Base-by-base conservation (phyloP, 2,329 filamentous ascomycete genomes). In the Penicillium brevicompactum region DNA sequence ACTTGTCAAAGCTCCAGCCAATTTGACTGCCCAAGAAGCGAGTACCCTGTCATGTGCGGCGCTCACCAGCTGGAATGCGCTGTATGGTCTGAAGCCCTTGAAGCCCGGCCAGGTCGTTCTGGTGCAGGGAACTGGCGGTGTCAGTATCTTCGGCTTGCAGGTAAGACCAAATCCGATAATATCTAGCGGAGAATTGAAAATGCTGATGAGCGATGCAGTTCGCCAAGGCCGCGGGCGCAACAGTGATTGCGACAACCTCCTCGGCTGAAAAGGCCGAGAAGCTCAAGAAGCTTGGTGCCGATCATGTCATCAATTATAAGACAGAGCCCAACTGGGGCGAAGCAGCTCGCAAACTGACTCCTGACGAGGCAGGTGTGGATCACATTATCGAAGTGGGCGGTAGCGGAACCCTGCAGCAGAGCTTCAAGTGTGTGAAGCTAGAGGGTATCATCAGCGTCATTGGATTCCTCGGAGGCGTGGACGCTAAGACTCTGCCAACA, bases 381-480 rank as follows among this genome's bases (percentile, higher is more conserved):
- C 78, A 86, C 57, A 74, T 90, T 38, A 65, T 88, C 38, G 87
- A 90, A 63, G 82, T 89, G n/a, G 87, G 84, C 11, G 87, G 87
- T 0, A 77, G 83, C 0, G 79, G 77, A n/a, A 88, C 86, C 0
- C 78, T 89, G 59, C 63, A 74, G 3, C 78, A 87, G 66, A 80
- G 78, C 2, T 71, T 87, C 40, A 80, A 80, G 59, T 80, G 81
- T 1, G 73, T 85, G 54, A 76, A 75, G 49, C 77, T 79, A 30
- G 84, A 85, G 59, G 84, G 83, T 32, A 71, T 84, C 13, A 82
- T 83, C 60, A 77, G 69, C 55, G 78, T 85, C 54, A 84, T 85
- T 53, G 84, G 84, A 2, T 84, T 85, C 70, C 67, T 85, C n/a
- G 81, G 79, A 14, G 82, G 80, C 13, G 70, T 55, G 18, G 65